These are phyloP conservation scores for Phytophthora syringae DNA, from an alignment of 352 stramenopile species.

Conservation along the genomic window DNA sequence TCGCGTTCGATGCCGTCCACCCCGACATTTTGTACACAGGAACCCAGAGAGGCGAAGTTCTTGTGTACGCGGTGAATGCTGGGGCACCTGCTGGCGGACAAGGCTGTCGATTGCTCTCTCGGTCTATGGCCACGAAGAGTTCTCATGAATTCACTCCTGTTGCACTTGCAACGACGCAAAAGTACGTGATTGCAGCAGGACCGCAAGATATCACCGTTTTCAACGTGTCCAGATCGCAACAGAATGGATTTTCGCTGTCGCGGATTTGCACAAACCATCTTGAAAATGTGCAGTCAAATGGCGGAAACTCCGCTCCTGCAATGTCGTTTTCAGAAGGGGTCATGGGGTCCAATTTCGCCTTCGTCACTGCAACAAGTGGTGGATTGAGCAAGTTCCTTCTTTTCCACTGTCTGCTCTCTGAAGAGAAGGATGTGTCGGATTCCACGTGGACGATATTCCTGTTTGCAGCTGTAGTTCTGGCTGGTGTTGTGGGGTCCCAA, in stretches of 20 bases:
- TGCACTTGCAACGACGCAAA: constrained; percentile 16
- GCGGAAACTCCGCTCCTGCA: neutral
- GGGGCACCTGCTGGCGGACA: constrained; percentile 3
- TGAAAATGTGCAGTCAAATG: neutral
- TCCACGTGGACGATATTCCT: constrained; percentile 35
- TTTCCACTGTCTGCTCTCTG: constrained; percentile 46
- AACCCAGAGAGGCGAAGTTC: constrained; percentile 50
- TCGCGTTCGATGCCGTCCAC: constrained; percentile 51
- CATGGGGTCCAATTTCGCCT: constrained; percentile 29
- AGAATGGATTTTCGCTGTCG: constrained; percentile 8
- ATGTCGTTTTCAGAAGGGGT: constrained; percentile 43
- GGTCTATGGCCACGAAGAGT: constrained; percentile 4
- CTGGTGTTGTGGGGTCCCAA: constrained; percentile 37
- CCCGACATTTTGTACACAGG: constrained; percentile 56
- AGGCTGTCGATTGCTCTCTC: constrained; percentile 23
- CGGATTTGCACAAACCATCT: constrained; percentile 12
- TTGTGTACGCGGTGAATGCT: constrained; percentile 39
- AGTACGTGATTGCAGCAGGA: constrained; percentile 29
- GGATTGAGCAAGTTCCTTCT: constrained; percentile 20
- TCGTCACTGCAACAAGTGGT: constrained; percentile 3
- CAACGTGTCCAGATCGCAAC: constrained; percentile 27
- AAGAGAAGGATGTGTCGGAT: constrained; percentile 26
- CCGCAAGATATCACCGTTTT: constrained; percentile 24
- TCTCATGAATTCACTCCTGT: constrained; percentile 4
- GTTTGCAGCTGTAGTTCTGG: constrained; percentile 27